Evolutionary conservation across 768 basidiomycete species (phyloP).

Genomic region (Rhodotorula diobovata): DNA sequence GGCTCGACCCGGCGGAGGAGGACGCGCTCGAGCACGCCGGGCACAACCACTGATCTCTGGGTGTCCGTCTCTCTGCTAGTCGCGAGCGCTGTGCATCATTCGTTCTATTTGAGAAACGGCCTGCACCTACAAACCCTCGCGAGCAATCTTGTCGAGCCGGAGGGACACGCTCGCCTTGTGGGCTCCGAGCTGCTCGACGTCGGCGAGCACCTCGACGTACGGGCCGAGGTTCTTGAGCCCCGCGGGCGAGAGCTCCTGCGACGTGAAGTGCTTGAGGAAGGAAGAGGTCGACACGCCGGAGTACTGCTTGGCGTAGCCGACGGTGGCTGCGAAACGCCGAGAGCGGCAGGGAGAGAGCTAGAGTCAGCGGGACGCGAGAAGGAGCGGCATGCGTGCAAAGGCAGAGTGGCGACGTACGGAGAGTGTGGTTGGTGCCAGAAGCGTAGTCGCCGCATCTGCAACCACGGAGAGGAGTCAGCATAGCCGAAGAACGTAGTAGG

Average conservation of each 20-base stretch:
- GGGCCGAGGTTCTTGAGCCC: conserved; percentile 80
- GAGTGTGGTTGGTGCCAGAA: conserved; percentile 96
- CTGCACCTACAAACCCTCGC: conserved; percentile 28
- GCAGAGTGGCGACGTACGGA: conserved; percentile 65
- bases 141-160: conserved; percentile 26
- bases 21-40: conserved; percentile 15
- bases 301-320: conserved; percentile 82
- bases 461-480: conserved; percentile 7
- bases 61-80: not conserved
- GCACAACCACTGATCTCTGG: conserved; percentile 6
- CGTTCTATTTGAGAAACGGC: not conserved
- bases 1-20: conserved; percentile 26
- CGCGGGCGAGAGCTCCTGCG: conserved; percentile 76
- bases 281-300: conserved; percentile 94
- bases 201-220: conserved; percentile 74
- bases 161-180: conserved; percentile 85
- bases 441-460: conserved; percentile 94
- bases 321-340: conserved; percentile 16
- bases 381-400: not conserved
- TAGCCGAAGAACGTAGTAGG: not conserved
- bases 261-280: conserved; percentile 99
- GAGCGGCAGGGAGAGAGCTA: no score
- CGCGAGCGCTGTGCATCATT: not conserved
- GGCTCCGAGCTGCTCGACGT: conserved; percentile 88
- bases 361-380: no score